Evolutionary conservation across 73 alveolate genomes (phyloP), one percentile per base, ranked within the genome.

Genomic region (Paramecium octaurelia): DNA sequence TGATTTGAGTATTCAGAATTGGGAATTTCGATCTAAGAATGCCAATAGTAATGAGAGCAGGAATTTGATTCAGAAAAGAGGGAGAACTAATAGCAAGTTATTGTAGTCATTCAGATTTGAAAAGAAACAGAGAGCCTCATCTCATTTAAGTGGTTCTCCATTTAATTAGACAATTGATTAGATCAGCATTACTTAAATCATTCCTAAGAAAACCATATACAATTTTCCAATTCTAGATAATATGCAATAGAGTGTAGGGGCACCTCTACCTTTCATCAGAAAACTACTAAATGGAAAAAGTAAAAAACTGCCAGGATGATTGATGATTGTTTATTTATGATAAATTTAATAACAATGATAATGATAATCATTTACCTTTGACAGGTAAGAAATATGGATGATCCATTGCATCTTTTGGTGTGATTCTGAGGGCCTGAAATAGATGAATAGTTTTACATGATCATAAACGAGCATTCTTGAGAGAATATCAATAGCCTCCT

Each of bases 321-420:
- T 27, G 11, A 64, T 64, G 4, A 31, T 64, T 64, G 14, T 64
- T 27, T 31, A 64, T 64, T 64, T 27, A 34, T 64, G 46, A 64
- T 64, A 64, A 64, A 64, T 31, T 64, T 64, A 64, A 64, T 34
- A 64, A 54, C 69, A 54, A 54, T 54, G 69, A 54, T 34, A 54
- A 54, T 54, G 69, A 18, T 54, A 64, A 64, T 64, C 84, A 64
- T 64, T 64, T 64, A 8, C 84, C 84, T 64, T 64, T 64, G 48
- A 98, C 97, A 85, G 98, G 98, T 44, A 95, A 96, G 83, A 98
- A 98, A 88, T 97, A 97, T 29, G 98, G 97, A 86, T 98, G 99
- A 35, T 95, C 95, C 97, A 98, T 93, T 10, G 99, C 99, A 70
- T 98, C 99, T 50, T 86, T 88, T 14, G 99, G 99, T 58, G 97